Conservation (phyloP, 768 basidiomycete genomes). For the Heimioporus sp. region DNA sequence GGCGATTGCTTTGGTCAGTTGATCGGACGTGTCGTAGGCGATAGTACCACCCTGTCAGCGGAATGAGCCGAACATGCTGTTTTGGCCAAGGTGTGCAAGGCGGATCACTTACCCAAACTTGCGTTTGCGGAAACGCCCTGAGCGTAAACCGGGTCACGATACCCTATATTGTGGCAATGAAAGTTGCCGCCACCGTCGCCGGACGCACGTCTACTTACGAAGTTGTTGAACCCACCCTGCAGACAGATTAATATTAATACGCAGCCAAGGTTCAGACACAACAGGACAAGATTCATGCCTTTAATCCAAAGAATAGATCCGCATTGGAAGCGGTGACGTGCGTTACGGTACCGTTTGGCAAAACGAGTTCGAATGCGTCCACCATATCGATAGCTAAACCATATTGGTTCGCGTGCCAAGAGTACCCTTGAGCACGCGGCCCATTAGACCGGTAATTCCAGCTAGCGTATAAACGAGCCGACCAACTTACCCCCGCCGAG, state of each 20-base stretch:
- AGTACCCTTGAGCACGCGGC: constrained; percentile 45
- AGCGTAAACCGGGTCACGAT: constrained; percentile 60
- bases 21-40: constrained; percentile 20
- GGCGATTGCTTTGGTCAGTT: constrained; percentile 24
- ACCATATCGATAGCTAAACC: constrained; percentile 59
- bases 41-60: constrained; percentile 48
- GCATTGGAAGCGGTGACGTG: constrained; percentile 33
- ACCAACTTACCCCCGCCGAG: constrained; percentile 51
- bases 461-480: not conserved
- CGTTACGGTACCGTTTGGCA: constrained; percentile 49
- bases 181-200: constrained; percentile 15
- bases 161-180: constrained; percentile 42
- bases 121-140: constrained; percentile 37
- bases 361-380: constrained; percentile 55
- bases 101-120: constrained; percentile 20
- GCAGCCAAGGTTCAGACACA: not conserved
- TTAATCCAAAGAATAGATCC: constrained; percentile 46
- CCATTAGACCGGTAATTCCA: constrained; percentile 1
- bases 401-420: constrained; percentile 60
- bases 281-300: constrained; percentile 28
- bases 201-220: constrained; percentile 31
- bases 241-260: constrained; percentile 6
- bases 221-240: constrained; percentile 67
- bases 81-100: not conserved
- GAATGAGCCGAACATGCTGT: constrained; percentile 4